Evolutionary conservation across 176 grass and related monocot genomes (phyloP), one percentile per base, ranked within the genome.

Genomic region (Cymbopogon citratus): DNA sequence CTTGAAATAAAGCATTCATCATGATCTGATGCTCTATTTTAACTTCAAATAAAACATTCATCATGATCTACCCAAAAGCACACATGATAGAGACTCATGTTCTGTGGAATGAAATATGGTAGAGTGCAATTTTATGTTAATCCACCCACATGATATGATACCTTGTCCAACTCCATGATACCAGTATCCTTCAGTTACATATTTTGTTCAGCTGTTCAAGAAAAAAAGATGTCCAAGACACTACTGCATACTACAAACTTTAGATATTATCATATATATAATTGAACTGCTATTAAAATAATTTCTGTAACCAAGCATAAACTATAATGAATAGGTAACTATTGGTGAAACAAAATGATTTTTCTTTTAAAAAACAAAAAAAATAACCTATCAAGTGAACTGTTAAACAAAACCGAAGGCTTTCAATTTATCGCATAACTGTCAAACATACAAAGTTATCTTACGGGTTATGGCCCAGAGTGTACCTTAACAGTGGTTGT

Each of bases 361-460:
- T 66, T 48, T 33, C 9, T 64, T 46, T 1, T 31, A 2, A 28
- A 77, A 26, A 61, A 13, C 24, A 46, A 81, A 66, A 14, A 15
- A 71, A 71, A 60, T 81, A 81, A 71, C 51, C 5, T 60, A 81
- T 60, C 13, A 57, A 44, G 23, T 81, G 23, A 56, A 26, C n/a
- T 72, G 35, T 28, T 36, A 72, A 62, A 39, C 5, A 33, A 33
- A 33, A n/a, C 24, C 0, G 12, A 21, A 48, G 9, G 39, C n/a
- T 29, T 13, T 15, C 21, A 49, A n/a, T 34, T 28, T 44, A 33
- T 62, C 18, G 18, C n/a, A 29, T 66, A 80, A 52, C 77, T 39
- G 78, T 54, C 29, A 35, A 69, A 66, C 63, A 25, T 36, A 21
- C 48, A 35, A 21, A 25, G 1, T 26, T 56, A 40, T 28, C 33